phyloP scores from a whole-genome alignment of 768 basidiomycete genomes.

The Amanita fuliginea region DNA sequence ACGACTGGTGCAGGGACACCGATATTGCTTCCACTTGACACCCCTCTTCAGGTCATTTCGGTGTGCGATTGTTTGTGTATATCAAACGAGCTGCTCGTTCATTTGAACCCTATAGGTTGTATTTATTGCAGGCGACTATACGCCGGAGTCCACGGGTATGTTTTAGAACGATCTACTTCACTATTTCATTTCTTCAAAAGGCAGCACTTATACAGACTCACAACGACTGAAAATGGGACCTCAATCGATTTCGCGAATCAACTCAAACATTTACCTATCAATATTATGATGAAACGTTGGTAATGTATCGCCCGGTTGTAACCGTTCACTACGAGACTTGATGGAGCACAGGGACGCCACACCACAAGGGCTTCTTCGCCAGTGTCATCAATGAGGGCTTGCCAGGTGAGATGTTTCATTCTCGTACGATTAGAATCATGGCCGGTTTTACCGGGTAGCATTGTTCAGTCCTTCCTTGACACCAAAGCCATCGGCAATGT shows the following conservation, averaged over 20 bases:
- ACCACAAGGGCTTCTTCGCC: slow-evolving; percentile 37
- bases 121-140: slow-evolving; percentile 45
- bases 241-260: slow-evolving; percentile 40
- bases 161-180: slow-evolving; percentile 29
- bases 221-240: slow-evolving; percentile 27
- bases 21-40: slow-evolving; percentile 27
- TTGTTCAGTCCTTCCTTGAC: slow-evolving; percentile 43
- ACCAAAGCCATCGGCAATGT: slow-evolving; percentile 35
- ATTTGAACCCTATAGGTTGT: slow-evolving; percentile 26
- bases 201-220: slow-evolving; percentile 35
- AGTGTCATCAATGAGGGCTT: slow-evolving; percentile 35
- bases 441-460: slow-evolving; percentile 18
- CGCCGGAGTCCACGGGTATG: slow-evolving; percentile 14
- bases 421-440: background rate
- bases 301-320: slow-evolving; percentile 7
- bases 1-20: background rate
- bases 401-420: slow-evolving; percentile 26
- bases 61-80: slow-evolving; percentile 15
- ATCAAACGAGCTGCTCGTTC: background rate
- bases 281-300: slow-evolving; percentile 48
- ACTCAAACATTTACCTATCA: slow-evolving; percentile 27
- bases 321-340: background rate
- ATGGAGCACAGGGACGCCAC: background rate
- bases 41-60: slow-evolving; percentile 36
- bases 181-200: slow-evolving; percentile 35